phyloP scores from a whole-genome alignment of 169 alveolate species.

The Plasmodium knowlesi region DNA sequence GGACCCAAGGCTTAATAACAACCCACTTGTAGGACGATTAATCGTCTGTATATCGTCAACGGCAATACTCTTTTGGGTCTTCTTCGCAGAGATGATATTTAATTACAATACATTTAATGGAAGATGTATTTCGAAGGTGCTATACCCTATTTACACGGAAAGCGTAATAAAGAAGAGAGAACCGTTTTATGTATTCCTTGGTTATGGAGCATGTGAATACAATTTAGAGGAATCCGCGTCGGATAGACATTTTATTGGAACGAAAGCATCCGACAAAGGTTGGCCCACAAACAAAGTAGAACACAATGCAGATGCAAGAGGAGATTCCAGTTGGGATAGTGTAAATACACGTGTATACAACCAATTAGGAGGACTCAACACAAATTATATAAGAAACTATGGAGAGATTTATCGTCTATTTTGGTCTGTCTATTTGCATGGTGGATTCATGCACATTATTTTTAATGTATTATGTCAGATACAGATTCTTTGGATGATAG shows the following conservation, averaged over 20 bases:
- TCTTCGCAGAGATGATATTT: conserved; percentile 79
- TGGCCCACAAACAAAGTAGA: conserved; percentile 83
- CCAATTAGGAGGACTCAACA: conserved; percentile 82
- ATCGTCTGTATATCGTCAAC: conserved; percentile 72
- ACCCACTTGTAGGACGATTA: conserved; percentile 80
- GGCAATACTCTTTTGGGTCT: conserved; percentile 74
- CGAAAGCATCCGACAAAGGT: conserved; percentile 81
- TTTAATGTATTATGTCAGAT: conserved; percentile 88
- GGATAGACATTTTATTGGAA: conserved; percentile 80
- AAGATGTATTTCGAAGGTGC: conserved; percentile 83
- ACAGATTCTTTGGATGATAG: conserved; percentile 89
- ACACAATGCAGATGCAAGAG: conserved; percentile 70
- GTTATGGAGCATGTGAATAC: conserved; percentile 89
- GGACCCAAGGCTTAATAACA: conserved; percentile 78
- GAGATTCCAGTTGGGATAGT: conserved; percentile 78
- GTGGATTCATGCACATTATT: conserved; percentile 88
- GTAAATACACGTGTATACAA: conserved; percentile 78
- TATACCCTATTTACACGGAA: conserved; percentile 81
- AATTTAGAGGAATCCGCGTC: conserved; percentile 78
- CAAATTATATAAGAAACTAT: conserved; percentile 85
- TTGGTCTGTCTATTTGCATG: conserved; percentile 90
- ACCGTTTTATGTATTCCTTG: conserved; percentile 81
- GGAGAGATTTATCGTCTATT: conserved; percentile 88
- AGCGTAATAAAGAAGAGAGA: conserved; percentile 13
- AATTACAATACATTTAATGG: conserved; percentile 87